These are phyloP conservation scores for Silene noctiflora DNA, from an alignment of 179 eudicot genomes.

Conservation along the genomic window DNA sequence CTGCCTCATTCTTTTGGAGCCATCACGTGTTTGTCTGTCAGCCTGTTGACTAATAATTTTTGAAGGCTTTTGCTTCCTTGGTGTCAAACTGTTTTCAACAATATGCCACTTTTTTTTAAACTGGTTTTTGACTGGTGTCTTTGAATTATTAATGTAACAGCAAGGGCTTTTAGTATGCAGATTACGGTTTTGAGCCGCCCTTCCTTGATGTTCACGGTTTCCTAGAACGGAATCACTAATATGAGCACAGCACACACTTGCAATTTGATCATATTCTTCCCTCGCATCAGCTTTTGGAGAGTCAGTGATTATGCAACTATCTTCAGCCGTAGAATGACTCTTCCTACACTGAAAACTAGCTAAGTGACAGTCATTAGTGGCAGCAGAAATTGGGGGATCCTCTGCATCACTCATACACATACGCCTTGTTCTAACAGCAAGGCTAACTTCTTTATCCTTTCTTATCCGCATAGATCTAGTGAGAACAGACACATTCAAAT, in stretches of 20 bases:
- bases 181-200: slow-evolving; percentile 11
- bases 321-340: slow-evolving; percentile 14
- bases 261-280: slow-evolving; percentile 10
- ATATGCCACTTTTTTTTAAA: slow-evolving; percentile 23
- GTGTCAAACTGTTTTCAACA: slow-evolving; percentile 25
- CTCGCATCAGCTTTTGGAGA: slow-evolving; percentile 11
- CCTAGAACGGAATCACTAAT: slow-evolving; percentile 13
- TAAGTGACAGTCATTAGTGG: slow-evolving; percentile 2
- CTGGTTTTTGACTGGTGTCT: slow-evolving; percentile 18
- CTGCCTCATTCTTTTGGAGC: slow-evolving; percentile 24
- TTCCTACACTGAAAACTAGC: slow-evolving; percentile 18
- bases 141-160: slow-evolving; percentile 14
- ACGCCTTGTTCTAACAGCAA: slow-evolving; percentile 27
- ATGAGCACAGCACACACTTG: slow-evolving; percentile 15
- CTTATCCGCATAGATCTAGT: slow-evolving; percentile 29
- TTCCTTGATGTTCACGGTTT: background rate
- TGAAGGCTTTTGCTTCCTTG: slow-evolving; percentile 25
- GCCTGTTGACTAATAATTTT: slow-evolving; percentile 18
- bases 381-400: slow-evolving; percentile 21
- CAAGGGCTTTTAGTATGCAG: slow-evolving; percentile 14
- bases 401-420: slow-evolving; percentile 32
- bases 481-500: slow-evolving; percentile 25
- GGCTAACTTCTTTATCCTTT: slow-evolving; percentile 23
- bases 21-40: slow-evolving; percentile 15
- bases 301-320: slow-evolving; percentile 9